Evolutionary conservation across 768 basidiomycete species (phyloP), one percentile per base, ranked within the genome.

Genomic region (Tulasnella calospora): DNA sequence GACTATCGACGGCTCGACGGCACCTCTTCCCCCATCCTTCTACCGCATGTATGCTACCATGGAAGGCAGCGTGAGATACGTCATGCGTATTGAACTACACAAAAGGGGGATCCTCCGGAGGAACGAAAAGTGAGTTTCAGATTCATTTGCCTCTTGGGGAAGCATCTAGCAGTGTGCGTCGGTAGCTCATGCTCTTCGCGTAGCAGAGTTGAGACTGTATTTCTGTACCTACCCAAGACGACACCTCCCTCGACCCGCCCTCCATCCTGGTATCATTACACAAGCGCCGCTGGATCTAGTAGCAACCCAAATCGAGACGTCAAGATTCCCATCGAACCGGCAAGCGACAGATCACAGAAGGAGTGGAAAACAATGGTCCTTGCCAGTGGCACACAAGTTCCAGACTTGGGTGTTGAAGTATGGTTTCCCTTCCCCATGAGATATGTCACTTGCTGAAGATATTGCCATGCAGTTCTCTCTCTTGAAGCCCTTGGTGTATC

Each of bases 181-280:
- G 30, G 19, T 9, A 67, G 61, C 61, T 67, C 30, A 67, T 67
- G 61, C 12, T 67, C 61, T 5, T 27, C 2, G 33, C 61, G 17
- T 17, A 67, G 61, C 71, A 75, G 74, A 38, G 74, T 75, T 9
- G 74, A 61, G 47, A 75, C 74, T 5, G 55, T 47, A 21, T 30
- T 75, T 40, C 46, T 75, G 15, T 75, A 75, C 33, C 44, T 75
- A 7, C 74, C 74, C 35, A 75, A 75, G 55, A 75, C 74, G 15
- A 46, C 38, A 38, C 74, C 74, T 27, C 74, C 74, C 30, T 40
- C 47, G 21, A 36, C 35, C 10, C 41, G 41, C 15, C 41, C 73
- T 30, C 44, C 41, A 4, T 46, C 74, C 13, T 72, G 71, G 71
- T 47, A 75, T 75, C 38, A 38, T 38, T 75, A 75, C 47, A 33